Base-by-base conservation (phyloP, 1,139 yeast species). In the Nakaseomyces bracarensis region DNA sequence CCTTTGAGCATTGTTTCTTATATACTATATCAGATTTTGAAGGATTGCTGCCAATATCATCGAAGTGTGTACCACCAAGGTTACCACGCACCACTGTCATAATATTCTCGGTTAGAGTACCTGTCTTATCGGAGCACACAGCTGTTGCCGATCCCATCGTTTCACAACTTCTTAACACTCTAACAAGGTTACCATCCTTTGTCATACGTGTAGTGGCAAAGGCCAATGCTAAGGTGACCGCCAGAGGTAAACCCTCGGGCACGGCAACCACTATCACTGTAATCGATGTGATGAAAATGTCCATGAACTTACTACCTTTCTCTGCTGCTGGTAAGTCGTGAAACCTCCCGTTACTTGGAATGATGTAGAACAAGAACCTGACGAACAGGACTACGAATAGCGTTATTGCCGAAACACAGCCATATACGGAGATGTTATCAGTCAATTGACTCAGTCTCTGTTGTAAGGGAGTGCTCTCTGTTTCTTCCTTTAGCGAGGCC, bases 111-210 rank as follows among this genome's bases (percentile, higher is more conserved):
- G 98, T 91, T 45, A 91, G 72, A 10, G 98, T 91, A 46, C 98
- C 98, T 1, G 98, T 91, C 63, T 91, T 91, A 66, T 91, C 99
- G 0, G 97, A 86, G 63, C 98, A 93, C 41, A 91, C 73, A 3
- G 96, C 91, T 11, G 98, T 91, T 2, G 97, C 98, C 37, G 95
- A 89, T 39, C 99, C 98, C 98, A 91, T 91, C 13, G 96, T 91
- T 65, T 91, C 99, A 72, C 98, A 91, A 38, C 95, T 82, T 56
- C 80, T 81, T 53, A 91, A 71, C 5, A 86, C 95, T 54, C 98
- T 77, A n/a, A 91, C 98, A 57, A 91, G 70, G 61, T 91, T 91
- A 54, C 95, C 95, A 62, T 91, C 96, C 61, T 84, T 85, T 20
- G 95, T 89, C 98, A 91, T 91, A 65, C 97, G 75, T 9, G 96